A percentile compares a stretch with the other conserved stretches of the same genome.
Evolutionary conservation across 192 early-diverging fungal genomes (phyloP).

Genomic region (Dissophora globulifera): DNA sequence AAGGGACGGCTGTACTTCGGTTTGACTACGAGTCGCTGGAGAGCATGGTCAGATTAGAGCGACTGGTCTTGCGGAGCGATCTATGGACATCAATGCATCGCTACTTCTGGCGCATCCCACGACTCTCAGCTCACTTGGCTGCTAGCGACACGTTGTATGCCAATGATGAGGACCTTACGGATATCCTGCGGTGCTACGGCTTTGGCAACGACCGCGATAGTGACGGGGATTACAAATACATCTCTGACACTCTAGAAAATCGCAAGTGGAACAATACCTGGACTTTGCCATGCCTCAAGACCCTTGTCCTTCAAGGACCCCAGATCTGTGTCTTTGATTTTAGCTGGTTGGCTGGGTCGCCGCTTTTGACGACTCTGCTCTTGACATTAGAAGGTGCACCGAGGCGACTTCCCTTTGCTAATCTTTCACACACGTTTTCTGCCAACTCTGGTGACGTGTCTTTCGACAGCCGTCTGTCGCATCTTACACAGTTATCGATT

Average conservation of each 20-base stretch:
- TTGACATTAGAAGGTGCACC: not conserved
- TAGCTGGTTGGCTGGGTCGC: not conserved
- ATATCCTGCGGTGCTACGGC: not conserved
- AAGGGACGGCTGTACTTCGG: not conserved
- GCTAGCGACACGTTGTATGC: not conserved
- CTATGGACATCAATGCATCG: not conserved
- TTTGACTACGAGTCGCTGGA: conserved; percentile 9
- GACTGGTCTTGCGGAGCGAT: not conserved
- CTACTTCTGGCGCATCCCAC: not conserved
- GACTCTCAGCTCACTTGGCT: not conserved
- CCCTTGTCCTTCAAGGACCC: not conserved
- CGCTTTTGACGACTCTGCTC: not conserved
- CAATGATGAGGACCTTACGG: not conserved
- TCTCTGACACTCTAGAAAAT: not conserved
- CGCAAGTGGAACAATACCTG: not conserved
- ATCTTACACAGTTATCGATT: not conserved
- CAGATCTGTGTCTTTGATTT: not conserved
- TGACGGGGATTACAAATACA: not conserved
- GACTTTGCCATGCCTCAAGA: not conserved
- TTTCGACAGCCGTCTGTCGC: not conserved
- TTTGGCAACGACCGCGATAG: not conserved
- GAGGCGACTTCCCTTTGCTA: not conserved
- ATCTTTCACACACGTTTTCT: too few species aligned
- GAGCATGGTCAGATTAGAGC: not conserved
- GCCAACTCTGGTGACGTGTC: not conserved